These are phyloP conservation scores for Mycena venus DNA, from an alignment of 768 basidiomycete species.

Conservation along the genomic window DNA sequence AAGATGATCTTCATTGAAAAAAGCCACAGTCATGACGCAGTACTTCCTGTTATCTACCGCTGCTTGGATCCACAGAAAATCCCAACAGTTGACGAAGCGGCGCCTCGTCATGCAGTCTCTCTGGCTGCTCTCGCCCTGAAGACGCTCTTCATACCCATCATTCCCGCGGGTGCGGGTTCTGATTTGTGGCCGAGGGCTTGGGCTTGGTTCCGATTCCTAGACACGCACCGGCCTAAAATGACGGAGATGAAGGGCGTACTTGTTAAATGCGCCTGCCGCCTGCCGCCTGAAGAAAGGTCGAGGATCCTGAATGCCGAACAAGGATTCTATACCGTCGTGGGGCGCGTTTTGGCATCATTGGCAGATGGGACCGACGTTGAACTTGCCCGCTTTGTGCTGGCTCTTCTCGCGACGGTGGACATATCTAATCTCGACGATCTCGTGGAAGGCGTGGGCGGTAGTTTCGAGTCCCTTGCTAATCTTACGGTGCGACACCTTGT, in stretches of 20 bases:
- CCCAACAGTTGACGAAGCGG: background rate
- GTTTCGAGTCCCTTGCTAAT: background rate
- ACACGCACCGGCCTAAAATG: background rate
- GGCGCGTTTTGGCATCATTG: background rate
- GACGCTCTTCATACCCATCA: background rate
- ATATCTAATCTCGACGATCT: background rate
- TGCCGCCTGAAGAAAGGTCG: background rate
- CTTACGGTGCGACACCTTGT: background rate
- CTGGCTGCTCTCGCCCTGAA: background rate
- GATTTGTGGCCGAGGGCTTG: constrained; percentile 4
- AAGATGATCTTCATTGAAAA: background rate
- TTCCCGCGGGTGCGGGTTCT: background rate
- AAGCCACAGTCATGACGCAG: background rate
- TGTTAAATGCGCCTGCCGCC: background rate
- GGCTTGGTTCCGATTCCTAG: constrained; percentile 6
- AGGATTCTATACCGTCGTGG: background rate
- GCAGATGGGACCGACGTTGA: background rate
- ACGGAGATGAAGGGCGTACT: background rate
- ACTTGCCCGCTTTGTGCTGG: background rate
- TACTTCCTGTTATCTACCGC: background rate
- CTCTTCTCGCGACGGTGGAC: background rate
- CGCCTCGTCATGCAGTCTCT: background rate
- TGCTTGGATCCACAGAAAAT: background rate
- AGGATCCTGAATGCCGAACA: background rate
- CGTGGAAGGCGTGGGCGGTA: background rate